A percentile compares a stretch with the other conserved stretches of the same genome.
Conservation (phyloP, 2,329 filamentous ascomycete genomes). For the Epichloe gansuensis region DNA sequence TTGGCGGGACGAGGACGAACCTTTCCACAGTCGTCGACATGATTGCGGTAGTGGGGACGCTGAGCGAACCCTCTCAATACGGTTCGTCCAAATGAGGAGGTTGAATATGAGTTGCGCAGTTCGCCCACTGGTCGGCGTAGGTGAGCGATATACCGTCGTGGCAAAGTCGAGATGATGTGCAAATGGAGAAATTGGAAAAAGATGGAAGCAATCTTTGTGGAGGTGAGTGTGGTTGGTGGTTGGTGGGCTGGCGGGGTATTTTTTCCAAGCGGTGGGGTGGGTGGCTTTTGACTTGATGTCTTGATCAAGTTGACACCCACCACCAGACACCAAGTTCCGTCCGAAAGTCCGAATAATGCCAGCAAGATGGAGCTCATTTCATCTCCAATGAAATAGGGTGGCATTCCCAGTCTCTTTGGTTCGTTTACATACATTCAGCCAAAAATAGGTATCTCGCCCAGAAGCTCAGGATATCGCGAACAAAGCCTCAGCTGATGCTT, state of each 20-base stretch:
- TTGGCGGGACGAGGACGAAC: constrained; percentile 33
- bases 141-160: not conserved
- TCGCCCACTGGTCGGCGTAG: not conserved
- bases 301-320: not conserved
- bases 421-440: constrained; percentile 2
- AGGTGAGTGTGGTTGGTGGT: constrained; percentile 6
- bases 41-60: constrained; percentile 26
- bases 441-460: constrained; percentile 9
- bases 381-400: constrained; percentile 8
- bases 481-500: constrained; percentile 10
- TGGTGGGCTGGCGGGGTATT: constrained; percentile 27
- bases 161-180: not conserved
- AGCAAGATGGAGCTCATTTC: constrained; percentile 18
- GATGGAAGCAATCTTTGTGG: not conserved
- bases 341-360: not conserved
- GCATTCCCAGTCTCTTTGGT: constrained; percentile 2
- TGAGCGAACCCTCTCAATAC: not conserved
- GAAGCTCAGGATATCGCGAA: constrained; percentile 6
- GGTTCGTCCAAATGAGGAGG: not conserved
- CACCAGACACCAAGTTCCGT: not conserved
- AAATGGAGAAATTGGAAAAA: not conserved
- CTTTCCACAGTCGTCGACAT: constrained; percentile 99
- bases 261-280: constrained; percentile 11
- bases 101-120: not conserved
- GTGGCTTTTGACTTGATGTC: not conserved